Base-by-base conservation (phyloP, 2,329 filamentous ascomycete species). In the Aulographum hederae region DNA sequence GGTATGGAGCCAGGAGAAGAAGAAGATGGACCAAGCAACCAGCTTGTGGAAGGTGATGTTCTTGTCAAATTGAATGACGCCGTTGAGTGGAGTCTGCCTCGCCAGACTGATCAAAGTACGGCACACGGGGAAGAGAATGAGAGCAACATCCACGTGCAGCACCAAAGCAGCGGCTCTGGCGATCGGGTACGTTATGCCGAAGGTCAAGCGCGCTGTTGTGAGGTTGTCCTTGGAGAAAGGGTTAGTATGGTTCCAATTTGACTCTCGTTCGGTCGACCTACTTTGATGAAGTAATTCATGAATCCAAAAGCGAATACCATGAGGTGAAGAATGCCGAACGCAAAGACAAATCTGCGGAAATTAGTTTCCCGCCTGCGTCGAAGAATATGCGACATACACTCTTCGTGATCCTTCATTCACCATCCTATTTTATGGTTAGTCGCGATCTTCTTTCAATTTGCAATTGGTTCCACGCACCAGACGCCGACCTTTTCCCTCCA, bases 11-110 rank as follows among this genome's bases (percentile, higher is more conserved):
- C 78, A 84, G 10, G 79, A 80, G 53, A 80, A 91, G 57, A 86
- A 82, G 41, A 89, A 74, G 45, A 91, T 84, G 16, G 79, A 84
- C 78, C 79, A 89, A 4, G 78, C 80, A 17, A 78, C 79, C 30
- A 66, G 72, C 56, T 81, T 86, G 60, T 89, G 80, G 56, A 89
- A 86, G 28, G 78, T 80, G 51, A 85, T 84, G 57, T 85, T 84
- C 63, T 84, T 85, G 58, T 84, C 78, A 53, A 89, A 84, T 43
- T 82, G 80, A 41, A 91, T 77, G 47, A 89, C 80, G 42, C 80
- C 78, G 52, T 86, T 85, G 34, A 89, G 62, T 5, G 80, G 78
- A 5, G 80, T 89, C 48, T 81, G 77, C 38, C 80, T 69, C 32
- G 75, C 67, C 38, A 86, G 67, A 32, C 79, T 89, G 47, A 89